phyloP scores from a whole-genome alignment of 805 yeast species.

The Saturnispora sanitii region DNA sequence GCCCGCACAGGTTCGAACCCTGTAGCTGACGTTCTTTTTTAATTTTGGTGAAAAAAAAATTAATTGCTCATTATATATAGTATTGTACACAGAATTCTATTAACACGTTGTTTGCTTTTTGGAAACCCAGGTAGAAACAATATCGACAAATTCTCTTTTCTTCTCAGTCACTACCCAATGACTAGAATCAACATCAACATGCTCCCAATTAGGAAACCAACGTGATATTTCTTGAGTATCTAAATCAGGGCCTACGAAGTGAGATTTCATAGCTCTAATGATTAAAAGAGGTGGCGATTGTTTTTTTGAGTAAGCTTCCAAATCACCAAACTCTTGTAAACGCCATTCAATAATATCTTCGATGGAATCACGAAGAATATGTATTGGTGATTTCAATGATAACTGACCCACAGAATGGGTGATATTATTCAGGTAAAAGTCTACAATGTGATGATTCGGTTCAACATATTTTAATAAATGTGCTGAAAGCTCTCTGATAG shows the following conservation, averaged over 20 bases:
- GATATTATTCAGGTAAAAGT: constrained; percentile 65
- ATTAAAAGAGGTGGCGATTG: constrained; percentile 68
- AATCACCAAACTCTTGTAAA: constrained; percentile 19
- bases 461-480: constrained; percentile 52
- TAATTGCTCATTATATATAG: too few relatives aligned
- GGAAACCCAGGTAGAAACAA: constrained; percentile 44
- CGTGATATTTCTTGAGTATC: constrained; percentile 11
- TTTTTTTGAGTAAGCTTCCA: constrained; percentile 23
- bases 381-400: constrained; percentile 50
- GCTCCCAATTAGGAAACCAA: constrained; percentile 56
- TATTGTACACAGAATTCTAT: too few relatives aligned
- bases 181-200: constrained; percentile 66
- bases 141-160: constrained; percentile 58
- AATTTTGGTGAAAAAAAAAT: not conserved
- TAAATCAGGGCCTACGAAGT: constrained; percentile 21
- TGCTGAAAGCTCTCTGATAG: constrained; percentile 41
- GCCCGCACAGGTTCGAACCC: constrained; percentile 21
- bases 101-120: not conserved
- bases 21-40: constrained; percentile 17
- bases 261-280: constrained; percentile 64
- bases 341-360: constrained; percentile 53
- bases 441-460: constrained; percentile 46
- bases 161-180: constrained; percentile 90
- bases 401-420: constrained; percentile 21
- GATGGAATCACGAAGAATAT: constrained; percentile 50